phyloP scores from a whole-genome alignment of 2,329 filamentous ascomycete genomes.

The Cordyceps pruinosa region DNA sequence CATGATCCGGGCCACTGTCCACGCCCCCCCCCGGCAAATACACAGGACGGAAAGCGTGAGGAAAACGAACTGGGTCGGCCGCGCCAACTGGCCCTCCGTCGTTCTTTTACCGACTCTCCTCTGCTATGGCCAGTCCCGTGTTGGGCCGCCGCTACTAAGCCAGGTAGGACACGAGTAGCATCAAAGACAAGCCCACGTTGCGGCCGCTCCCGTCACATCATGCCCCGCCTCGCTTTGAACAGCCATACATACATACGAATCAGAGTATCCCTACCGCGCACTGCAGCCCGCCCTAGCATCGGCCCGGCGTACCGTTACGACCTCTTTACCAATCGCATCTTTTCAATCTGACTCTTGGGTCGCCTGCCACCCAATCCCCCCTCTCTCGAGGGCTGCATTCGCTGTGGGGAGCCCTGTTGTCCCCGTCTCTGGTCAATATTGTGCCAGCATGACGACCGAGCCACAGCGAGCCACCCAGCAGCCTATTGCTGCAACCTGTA shows the following conservation, averaged over 20 bases:
- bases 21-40: background rate
- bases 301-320: slow-evolving; percentile 7
- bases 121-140: background rate
- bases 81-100: background rate
- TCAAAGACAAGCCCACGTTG: slow-evolving; percentile 1
- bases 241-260: background rate
- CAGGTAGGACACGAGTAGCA: background rate
- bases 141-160: background rate
- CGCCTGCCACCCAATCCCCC: slow-evolving; percentile 1
- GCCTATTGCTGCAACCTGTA: background rate
- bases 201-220: slow-evolving; percentile 9
- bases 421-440: background rate
- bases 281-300: slow-evolving; percentile 6
- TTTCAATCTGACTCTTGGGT: slow-evolving; percentile 4
- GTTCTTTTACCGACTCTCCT: background rate
- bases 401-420: background rate
- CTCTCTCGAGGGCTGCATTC: slow-evolving; percentile 10
- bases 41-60: background rate
- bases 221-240: background rate
- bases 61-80: background rate
- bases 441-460: slow-evolving; percentile 7
- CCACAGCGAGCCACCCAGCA: background rate
- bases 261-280: background rate
- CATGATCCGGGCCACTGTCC: background rate
- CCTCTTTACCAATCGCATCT: slow-evolving; percentile 3